These are phyloP conservation scores for Symbiodinium pilosum DNA, from an alignment of 73 alveolate species.

Conservation along the genomic window DNA sequence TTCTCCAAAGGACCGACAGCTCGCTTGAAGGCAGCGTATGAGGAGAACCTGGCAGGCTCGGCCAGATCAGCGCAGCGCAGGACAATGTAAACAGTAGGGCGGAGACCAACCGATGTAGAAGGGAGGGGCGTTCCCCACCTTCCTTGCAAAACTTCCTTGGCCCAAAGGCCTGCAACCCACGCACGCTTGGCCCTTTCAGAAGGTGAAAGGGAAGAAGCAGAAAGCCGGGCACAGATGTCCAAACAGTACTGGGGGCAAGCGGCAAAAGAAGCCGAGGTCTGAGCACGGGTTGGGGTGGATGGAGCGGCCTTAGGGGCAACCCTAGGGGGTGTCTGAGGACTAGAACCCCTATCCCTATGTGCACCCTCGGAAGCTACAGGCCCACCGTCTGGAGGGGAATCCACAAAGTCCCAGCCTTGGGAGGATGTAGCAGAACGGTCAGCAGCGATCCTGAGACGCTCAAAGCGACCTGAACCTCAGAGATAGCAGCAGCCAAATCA, in stretches of 20 bases:
- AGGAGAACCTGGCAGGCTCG: not conserved
- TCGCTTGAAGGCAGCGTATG: not conserved
- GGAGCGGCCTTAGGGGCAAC: not conserved
- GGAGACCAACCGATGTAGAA: not conserved
- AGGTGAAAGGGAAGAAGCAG: not conserved
- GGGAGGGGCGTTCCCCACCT: not conserved
- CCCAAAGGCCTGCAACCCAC: slow-evolving; percentile 25
- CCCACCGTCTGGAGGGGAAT: not conserved
- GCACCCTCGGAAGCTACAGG: not conserved
- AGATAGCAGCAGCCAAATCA: not conserved
- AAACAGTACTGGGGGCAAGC: not conserved
- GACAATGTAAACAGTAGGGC: not conserved
- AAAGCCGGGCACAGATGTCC: not conserved
- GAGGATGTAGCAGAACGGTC: not conserved
- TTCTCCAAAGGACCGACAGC: too few species aligned
- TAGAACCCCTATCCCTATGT: not conserved
- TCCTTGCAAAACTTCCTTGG: not conserved
- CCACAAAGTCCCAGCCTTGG: not conserved
- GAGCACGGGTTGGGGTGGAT: not conserved
- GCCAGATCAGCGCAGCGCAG: not conserved
- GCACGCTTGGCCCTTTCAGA: not conserved
- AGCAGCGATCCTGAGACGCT: not conserved
- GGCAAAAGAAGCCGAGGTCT: not conserved
- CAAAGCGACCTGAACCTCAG: not conserved
- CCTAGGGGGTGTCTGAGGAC: too few species aligned